Conservation (phyloP, 148 eudicot species). For the Amaranthus hypochondriacus region DNA sequence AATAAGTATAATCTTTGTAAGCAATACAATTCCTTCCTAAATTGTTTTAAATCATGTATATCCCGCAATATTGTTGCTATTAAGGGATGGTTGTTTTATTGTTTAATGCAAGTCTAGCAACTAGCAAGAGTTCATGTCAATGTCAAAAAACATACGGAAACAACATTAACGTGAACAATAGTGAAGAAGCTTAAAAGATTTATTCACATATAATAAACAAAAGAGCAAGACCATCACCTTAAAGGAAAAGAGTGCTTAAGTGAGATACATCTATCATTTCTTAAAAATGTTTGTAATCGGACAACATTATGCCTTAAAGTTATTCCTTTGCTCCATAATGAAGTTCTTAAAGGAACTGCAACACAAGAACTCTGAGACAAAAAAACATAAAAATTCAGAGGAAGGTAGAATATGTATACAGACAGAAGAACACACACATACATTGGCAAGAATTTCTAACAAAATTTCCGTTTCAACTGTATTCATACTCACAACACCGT, state of each 20-base stretch:
- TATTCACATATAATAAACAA: neutral
- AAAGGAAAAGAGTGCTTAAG: slow-evolving; percentile 38
- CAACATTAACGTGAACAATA: neutral
- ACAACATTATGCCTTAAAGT: slow-evolving; percentile 31
- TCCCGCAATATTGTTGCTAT: no score
- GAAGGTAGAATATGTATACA: neutral
- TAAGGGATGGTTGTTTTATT: neutral
- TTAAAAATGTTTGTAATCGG: slow-evolving; percentile 32
- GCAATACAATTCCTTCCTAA: neutral
- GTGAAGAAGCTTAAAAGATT: neutral
- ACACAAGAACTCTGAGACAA: slow-evolving; percentile 43
- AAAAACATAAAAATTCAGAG: slow-evolving; percentile 5
- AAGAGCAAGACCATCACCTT: slow-evolving; percentile 33
- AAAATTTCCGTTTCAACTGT: neutral
- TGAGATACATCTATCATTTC: slow-evolving; percentile 30
- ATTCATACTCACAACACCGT: neutral
- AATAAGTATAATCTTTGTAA: neutral
- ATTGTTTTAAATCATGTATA: neutral
- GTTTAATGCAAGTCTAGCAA: neutral
- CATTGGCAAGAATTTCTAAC: neutral
- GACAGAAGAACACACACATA: neutral
- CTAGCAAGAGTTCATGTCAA: neutral
- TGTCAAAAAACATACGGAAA: neutral
- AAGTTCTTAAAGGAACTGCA: slow-evolving; percentile 33
- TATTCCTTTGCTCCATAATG: slow-evolving; percentile 42